Conservation (phyloP, 805 yeast genomes). For the Lachancea meyersii region DNA sequence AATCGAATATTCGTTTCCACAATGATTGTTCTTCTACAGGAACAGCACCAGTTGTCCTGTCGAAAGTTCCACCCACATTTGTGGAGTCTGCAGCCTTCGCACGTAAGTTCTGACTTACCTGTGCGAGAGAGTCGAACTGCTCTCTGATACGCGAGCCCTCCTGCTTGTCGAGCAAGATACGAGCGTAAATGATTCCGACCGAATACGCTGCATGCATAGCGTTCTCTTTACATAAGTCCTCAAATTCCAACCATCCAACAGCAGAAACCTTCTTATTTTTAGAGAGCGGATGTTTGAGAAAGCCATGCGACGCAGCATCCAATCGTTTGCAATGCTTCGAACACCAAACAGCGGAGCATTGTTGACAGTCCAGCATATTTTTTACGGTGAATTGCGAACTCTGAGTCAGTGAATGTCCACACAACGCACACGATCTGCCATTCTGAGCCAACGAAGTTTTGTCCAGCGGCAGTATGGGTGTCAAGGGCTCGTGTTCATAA, state of each 20-base stretch:
- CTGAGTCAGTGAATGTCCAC: slow-evolving; percentile 49
- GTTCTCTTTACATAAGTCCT: slow-evolving; percentile 54
- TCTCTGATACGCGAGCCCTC: slow-evolving; percentile 23
- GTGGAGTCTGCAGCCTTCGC: slow-evolving; percentile 53
- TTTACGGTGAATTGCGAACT: slow-evolving; percentile 28
- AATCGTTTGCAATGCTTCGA: slow-evolving; percentile 50
- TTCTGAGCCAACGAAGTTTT: slow-evolving; percentile 49
- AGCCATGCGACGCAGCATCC: slow-evolving; percentile 46
- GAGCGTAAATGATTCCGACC: slow-evolving; percentile 50
- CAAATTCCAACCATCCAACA: slow-evolving; percentile 48
- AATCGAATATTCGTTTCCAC: slow-evolving; percentile 53
- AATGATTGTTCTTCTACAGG: slow-evolving; percentile 25
- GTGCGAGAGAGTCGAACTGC: slow-evolving; percentile 61
- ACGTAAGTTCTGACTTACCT: slow-evolving; percentile 60
- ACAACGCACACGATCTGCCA: slow-evolving; percentile 67
- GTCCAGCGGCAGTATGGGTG: slow-evolving; percentile 62
- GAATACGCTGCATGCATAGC: slow-evolving; percentile 68
- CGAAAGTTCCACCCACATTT: slow-evolving; percentile 37
- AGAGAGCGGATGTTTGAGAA: slow-evolving; percentile 48
- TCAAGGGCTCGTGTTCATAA: slow-evolving; percentile 53
- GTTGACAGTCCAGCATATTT: slow-evolving; percentile 57
- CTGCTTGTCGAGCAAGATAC: slow-evolving; percentile 21
- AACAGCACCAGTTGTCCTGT: slow-evolving; percentile 20
- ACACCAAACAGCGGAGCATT: slow-evolving; percentile 69
- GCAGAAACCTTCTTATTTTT: slow-evolving; percentile 36